A percentile compares a stretch with the other conserved stretches of the same genome.
These are phyloP conservation scores for Panicum hallii DNA, from an alignment of 202 grass and related monocot species.

Conservation along the genomic window DNA sequence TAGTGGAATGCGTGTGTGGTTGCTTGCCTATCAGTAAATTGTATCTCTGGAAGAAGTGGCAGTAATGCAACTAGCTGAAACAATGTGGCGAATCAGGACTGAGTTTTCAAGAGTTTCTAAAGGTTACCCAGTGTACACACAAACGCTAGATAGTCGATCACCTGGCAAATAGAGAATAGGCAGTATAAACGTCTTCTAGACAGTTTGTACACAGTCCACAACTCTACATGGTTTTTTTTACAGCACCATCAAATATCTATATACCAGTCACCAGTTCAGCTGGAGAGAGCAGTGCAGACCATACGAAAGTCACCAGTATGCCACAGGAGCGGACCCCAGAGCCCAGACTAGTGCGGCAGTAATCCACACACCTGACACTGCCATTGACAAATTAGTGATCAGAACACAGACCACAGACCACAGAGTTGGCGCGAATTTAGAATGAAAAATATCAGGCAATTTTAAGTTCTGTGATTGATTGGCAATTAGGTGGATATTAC, in stretches of 20 bases:
- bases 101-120: not conserved
- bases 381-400: not conserved
- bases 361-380: not conserved
- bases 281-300: not conserved
- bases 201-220: not conserved
- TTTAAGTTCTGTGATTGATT: not conserved
- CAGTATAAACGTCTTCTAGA: not conserved
- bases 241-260: not conserved
- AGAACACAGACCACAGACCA: not conserved
- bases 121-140: not conserved
- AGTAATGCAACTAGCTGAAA: slow-evolving; percentile 3
- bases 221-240: not conserved
- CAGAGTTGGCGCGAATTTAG: not conserved
- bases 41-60: slow-evolving; percentile 11
- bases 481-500: not conserved
- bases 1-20: not conserved
- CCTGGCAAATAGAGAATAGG: not conserved
- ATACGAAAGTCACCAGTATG: not conserved
- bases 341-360: not conserved
- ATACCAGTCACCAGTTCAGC: not conserved
- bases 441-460: not conserved
- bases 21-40: not conserved
- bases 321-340: not conserved
- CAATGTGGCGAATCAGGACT: not conserved
- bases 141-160: not conserved